These are phyloP conservation scores for Asterionellopsis glacialis DNA, from an alignment of 108 stramenopile genomes.

Conservation along the genomic window DNA sequence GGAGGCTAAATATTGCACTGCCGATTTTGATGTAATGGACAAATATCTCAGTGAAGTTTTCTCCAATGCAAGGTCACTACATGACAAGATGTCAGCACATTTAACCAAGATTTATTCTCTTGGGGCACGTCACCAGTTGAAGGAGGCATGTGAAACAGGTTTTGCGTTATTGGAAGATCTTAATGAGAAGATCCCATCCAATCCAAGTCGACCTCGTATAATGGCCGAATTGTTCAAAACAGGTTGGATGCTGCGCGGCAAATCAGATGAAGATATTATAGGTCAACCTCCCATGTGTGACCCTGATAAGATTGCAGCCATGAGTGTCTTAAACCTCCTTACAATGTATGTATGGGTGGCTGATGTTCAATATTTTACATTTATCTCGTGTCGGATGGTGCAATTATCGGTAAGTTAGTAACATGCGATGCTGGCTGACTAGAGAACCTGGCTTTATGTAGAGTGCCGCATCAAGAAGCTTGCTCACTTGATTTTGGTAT, in stretches of 20 bases:
- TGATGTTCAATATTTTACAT: neutral
- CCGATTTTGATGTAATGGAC: constrained; percentile 17
- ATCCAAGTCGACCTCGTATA: neutral
- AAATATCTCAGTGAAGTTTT: constrained; percentile 2
- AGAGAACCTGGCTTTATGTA: too few relatives aligned
- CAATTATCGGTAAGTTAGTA: neutral
- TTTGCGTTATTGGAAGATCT: constrained; percentile 10
- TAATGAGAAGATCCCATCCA: constrained; percentile 12
- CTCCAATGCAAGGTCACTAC: constrained; percentile 5
- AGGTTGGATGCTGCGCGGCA: constrained; percentile 8
- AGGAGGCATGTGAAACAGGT: constrained; percentile 13
- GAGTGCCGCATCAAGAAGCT: too few relatives aligned
- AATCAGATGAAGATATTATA: constrained; percentile 10
- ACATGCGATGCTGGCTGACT: too few relatives aligned
- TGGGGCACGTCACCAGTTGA: constrained; percentile 4
- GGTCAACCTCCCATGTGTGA: constrained; percentile 19
- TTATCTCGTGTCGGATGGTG: neutral
- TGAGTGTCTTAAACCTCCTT: constrained; percentile 22
- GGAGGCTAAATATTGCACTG: constrained; percentile 20
- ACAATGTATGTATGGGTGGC: neutral
- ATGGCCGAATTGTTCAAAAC: constrained; percentile 5
- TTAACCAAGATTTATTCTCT: constrained; percentile 14
- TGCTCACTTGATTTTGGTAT: too few relatives aligned
- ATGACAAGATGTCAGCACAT: constrained; percentile 15
- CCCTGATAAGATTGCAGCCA: constrained; percentile 18